Evolutionary conservation across 768 basidiomycete genomes (phyloP).

Genomic region (Gloeostereum incarnatum): DNA sequence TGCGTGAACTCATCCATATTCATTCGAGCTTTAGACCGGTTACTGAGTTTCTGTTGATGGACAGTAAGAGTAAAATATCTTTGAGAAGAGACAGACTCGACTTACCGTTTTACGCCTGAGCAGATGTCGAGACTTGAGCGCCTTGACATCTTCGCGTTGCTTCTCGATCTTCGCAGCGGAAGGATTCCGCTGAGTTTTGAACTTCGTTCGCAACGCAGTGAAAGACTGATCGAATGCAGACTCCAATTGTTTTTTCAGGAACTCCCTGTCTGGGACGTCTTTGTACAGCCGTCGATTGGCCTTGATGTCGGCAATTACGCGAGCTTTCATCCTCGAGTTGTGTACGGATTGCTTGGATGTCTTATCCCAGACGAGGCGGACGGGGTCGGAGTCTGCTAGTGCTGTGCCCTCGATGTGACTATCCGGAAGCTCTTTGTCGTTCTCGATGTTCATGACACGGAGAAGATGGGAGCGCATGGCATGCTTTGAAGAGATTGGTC

Average conservation of each 20-base stretch:
- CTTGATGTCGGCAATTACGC: conserved; percentile 51
- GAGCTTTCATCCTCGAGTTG: conserved; percentile 62
- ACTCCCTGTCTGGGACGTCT: conserved; percentile 58
- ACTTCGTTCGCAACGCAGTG: conserved; percentile 61
- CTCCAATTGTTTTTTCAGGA: conserved; percentile 51
- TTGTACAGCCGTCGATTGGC: conserved; percentile 47
- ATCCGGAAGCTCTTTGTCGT: conserved; percentile 51
- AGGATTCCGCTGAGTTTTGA: conserved; percentile 46
- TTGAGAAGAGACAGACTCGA: conserved; percentile 9
- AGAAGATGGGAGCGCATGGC: conserved; percentile 65
- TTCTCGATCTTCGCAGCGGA: conserved; percentile 30
- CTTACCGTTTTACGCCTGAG: conserved; percentile 57
- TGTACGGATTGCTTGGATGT: conserved; percentile 69
- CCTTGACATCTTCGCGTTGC: conserved; percentile 52
- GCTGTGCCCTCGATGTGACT: conserved; percentile 46
- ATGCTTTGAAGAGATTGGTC: conserved; percentile 29
- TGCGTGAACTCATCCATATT: conserved; percentile 46
- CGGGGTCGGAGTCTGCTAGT: conserved; percentile 36
- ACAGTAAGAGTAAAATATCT: conserved; percentile 7
- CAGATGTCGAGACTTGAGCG: conserved; percentile 48
- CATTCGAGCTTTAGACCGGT: conserved; percentile 52
- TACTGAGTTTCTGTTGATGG: conserved; percentile 62
- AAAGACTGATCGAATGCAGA: conserved; percentile 63
- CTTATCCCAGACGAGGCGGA: conserved; percentile 77
- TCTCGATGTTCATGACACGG: conserved; percentile 44